phyloP scores from a whole-genome alignment of 169 alveolate species.

The Plasmodium coatneyi region DNA sequence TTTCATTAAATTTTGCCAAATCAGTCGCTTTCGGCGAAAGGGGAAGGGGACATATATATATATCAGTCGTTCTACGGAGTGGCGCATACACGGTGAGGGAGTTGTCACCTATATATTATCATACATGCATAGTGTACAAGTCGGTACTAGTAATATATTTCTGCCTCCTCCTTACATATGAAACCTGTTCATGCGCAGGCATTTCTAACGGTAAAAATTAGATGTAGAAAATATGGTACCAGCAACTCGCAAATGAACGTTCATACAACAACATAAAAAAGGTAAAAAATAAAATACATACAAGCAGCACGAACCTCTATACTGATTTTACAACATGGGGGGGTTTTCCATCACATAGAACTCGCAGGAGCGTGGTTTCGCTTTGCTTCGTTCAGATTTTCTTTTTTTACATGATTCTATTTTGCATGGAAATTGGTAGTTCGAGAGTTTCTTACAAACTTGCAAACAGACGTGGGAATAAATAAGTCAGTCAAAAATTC shows the following conservation, averaged over 20 bases:
- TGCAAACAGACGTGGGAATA: not conserved
- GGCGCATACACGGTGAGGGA: not conserved
- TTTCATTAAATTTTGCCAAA: too few relatives aligned
- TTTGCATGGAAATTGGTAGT: not conserved
- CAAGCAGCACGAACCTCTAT: not conserved
- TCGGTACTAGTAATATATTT: not conserved
- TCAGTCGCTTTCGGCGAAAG: not conserved
- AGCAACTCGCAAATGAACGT: not conserved
- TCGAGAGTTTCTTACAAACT: not conserved
- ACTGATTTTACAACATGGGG: not conserved
- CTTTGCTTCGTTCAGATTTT: not conserved
- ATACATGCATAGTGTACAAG: not conserved
- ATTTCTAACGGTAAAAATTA: not conserved
- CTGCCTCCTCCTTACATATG: not conserved
- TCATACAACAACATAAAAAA: not conserved
- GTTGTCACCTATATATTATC: not conserved
- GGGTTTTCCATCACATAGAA: not conserved
- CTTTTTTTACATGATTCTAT: not conserved
- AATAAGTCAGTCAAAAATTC: not conserved
- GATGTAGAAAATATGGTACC: not conserved
- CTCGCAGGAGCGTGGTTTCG: not conserved
- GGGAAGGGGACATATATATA: not conserved
- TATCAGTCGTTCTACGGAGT: not conserved
- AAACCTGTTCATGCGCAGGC: not conserved
- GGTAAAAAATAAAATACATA: not conserved